Percentiles rank a stretch among this genome's conserved stretches.
These are phyloP conservation scores for Monilinia polystroma DNA, from an alignment of 2,329 filamentous ascomycete species.

Conservation along the genomic window DNA sequence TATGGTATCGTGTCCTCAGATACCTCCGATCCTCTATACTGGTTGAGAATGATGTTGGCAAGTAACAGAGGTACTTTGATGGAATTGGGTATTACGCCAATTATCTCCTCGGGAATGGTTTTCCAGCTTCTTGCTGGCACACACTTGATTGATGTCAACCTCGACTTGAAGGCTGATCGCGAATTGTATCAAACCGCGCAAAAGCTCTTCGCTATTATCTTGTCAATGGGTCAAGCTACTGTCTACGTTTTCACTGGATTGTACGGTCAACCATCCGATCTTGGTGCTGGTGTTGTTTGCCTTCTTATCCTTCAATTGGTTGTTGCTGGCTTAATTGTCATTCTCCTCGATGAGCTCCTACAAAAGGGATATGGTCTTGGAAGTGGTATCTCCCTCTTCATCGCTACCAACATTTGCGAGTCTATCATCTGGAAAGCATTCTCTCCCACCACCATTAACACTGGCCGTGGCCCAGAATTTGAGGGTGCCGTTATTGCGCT, in stretches of 20 bases:
- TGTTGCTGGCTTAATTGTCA: slow-evolving; percentile 96
- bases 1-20: slow-evolving; percentile 99
- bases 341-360: slow-evolving; percentile 96
- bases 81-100: slow-evolving; percentile 96
- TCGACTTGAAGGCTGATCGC: slow-evolving; percentile 99
- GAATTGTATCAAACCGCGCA: slow-evolving; percentile 99
- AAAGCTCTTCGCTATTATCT: slow-evolving; percentile 97
- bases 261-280: slow-evolving; percentile 93
- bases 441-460: slow-evolving; percentile 99
- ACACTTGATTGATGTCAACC: slow-evolving; percentile 99
- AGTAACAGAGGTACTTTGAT: slow-evolving; percentile 96
- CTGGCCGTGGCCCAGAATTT: slow-evolving; percentile 96
- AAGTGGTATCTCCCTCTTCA: slow-evolving; percentile 98
- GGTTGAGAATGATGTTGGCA: slow-evolving; percentile 99
- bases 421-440: slow-evolving; percentile 99
- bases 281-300: slow-evolving; percentile 97
- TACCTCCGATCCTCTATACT: slow-evolving; percentile 98
- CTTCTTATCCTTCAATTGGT: slow-evolving; percentile 97
- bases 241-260: slow-evolving; percentile 98
- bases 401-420: slow-evolving; percentile 99
- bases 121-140: slow-evolving; percentile 99
- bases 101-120: slow-evolving; percentile 99
- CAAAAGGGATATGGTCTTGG: slow-evolving; percentile 99
- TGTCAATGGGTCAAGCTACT: slow-evolving; percentile 95
- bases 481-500: slow-evolving; percentile 97